These are phyloP conservation scores for Colletotrichum tamarilloi DNA, from an alignment of 2,329 filamentous ascomycete genomes.

Conservation along the genomic window DNA sequence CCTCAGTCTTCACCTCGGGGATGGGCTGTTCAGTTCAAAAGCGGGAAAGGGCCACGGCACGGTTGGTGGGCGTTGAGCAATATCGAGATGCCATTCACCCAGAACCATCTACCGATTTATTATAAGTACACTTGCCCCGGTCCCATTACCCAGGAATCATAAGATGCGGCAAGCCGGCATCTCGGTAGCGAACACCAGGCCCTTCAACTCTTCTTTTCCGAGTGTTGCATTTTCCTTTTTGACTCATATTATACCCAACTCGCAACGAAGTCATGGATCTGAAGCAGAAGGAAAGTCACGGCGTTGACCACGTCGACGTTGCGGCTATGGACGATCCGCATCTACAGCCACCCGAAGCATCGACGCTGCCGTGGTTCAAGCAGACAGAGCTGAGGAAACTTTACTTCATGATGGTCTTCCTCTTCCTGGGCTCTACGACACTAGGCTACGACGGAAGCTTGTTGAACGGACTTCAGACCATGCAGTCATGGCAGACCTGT, in stretches of 20 bases:
- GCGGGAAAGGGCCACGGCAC: not conserved
- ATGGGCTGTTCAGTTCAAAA: not conserved
- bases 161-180: not conserved
- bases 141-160: not conserved
- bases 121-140: slow-evolving; percentile 17
- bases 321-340: not conserved
- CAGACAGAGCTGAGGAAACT: slow-evolving; percentile 45
- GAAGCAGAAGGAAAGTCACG: slow-evolving; percentile 23
- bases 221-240: not conserved
- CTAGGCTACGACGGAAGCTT: slow-evolving; percentile 56
- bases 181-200: not conserved
- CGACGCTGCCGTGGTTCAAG: slow-evolving; percentile 42
- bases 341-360: slow-evolving; percentile 17
- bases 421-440: slow-evolving; percentile 47
- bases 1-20: not conserved
- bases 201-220: not conserved
- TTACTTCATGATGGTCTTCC: slow-evolving; percentile 45
- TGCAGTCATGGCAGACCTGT: slow-evolving; percentile 54
- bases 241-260: no score
- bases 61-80: not conserved
- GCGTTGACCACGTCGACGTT: slow-evolving; percentile 12
- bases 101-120: not conserved
- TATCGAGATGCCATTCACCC: slow-evolving; percentile 2
- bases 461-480: slow-evolving; percentile 58
- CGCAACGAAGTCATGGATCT: not conserved